Base-by-base conservation (phyloP, 2,329 filamentous ascomycete species). In the Alternaria tenuissima region DNA sequence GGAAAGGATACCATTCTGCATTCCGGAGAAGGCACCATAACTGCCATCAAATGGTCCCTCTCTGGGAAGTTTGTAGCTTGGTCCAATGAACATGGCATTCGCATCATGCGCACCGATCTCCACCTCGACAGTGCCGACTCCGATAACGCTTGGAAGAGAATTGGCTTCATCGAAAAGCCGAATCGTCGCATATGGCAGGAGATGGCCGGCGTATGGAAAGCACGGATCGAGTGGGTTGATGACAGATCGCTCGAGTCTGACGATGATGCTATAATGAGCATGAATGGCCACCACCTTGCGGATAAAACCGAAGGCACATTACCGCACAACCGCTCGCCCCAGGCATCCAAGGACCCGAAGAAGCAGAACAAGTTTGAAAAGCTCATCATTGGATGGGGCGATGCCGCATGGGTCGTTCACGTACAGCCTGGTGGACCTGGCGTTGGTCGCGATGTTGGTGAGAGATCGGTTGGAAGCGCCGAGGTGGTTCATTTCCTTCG, bases 71-170 rank as follows among this genome's bases (percentile, higher is more conserved):
- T 94, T 73, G 91, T 97, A 1, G 92, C 89, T 0, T 99, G 95
- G 95, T 86, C 96, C 41, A 99, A 98, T 72, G 95, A 99, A 78
- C 91, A 96, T 72, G 95, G 95, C 4, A 96, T 98, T 76, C 97
- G 97, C 77, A 95, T 99, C 62, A 98, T 98, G 94, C 88, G 95
- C 38, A 93, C 93, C 5, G 92, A 95, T 75, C 75, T 96, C 20
- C 88, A 94, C 68, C 84, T 97, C 5, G 92, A 96, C 6, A 88
- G 84, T 63, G 85, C 85, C 12, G 91, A 96, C 72, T 82, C 86
- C 2, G 94, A 97, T 16, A 89, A 91, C 66, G 92, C 94, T 3
- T 99, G 96, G 96, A 96, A 95, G 78, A 87, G 94, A 9, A 92
- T 99, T 64, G 94, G 92, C 24, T 94, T 98, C 75, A 90, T 96